A percentile compares a stretch with the other conserved stretches of the same genome.
These are phyloP conservation scores for Talaromyces funiculosus DNA, from an alignment of 2,329 filamentous ascomycete species.

Conservation along the genomic window DNA sequence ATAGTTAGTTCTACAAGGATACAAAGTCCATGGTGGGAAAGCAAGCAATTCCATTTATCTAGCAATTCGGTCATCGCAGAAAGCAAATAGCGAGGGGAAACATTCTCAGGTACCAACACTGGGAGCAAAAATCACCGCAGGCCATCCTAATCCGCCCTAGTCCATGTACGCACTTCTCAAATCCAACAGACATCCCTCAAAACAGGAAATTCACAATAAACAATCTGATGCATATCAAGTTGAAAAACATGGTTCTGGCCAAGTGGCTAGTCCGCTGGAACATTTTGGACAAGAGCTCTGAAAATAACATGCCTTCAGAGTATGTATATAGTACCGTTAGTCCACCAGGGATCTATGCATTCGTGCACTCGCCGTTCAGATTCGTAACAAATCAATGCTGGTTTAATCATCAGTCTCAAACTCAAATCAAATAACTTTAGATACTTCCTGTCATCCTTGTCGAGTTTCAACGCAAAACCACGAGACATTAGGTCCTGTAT, in stretches of 20 bases:
- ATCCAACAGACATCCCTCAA: neutral
- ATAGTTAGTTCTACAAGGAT: neutral
- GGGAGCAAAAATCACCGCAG: slow-evolving; percentile 10
- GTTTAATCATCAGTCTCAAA: neutral
- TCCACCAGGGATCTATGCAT: neutral
- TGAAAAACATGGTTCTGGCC: neutral
- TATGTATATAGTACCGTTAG: neutral
- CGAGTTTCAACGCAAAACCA: no score
- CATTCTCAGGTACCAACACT: slow-evolving; percentile 10
- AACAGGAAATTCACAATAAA: neutral
- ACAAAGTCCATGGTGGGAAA: neutral
- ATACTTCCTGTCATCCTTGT: no score
- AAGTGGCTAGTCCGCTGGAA: neutral
- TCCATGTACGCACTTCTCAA: neutral
- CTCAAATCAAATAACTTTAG: neutral
- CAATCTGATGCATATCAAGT: neutral
- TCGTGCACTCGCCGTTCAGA: neutral
- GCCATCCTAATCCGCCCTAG: neutral
- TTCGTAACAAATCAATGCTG: neutral
- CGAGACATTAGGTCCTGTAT: no score
- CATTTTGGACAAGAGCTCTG: neutral
- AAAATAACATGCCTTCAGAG: neutral
- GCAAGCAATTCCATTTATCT: neutral
- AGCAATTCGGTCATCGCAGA: slow-evolving; percentile 9
- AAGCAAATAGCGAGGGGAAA: slow-evolving; percentile 5